Conservation (phyloP, 306 rosid species). For the Quillaja saponaria region DNA sequence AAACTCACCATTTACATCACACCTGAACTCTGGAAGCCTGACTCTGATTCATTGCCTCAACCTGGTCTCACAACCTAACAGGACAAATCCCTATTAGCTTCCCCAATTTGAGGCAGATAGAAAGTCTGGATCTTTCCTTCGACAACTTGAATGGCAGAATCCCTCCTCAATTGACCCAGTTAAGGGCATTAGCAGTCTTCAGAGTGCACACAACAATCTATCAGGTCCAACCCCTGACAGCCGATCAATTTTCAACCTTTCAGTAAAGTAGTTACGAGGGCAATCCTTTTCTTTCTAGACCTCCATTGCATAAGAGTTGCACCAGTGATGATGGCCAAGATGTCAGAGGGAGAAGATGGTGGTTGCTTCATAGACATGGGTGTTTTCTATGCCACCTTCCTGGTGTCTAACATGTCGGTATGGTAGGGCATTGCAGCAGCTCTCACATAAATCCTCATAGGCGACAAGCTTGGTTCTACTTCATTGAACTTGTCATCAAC, state of each 20-base stretch:
- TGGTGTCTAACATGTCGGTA: neutral
- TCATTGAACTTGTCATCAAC: neutral
- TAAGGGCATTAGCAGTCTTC: neutral
- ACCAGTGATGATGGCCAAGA: neutral
- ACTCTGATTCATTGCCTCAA: neutral
- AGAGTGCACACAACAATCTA: neutral
- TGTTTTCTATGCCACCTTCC: neutral
- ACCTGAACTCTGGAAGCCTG: neutral
- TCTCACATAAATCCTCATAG: neutral
- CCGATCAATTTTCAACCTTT: neutral
- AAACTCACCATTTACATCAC: neutral
- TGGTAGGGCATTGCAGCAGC: neutral
- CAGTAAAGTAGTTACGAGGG: neutral
- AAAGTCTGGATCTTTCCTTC: no score
- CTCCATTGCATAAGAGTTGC: neutral
- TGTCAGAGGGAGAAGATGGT: neutral
- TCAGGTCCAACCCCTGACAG: conserved; percentile 2
- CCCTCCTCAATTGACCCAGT: neutral
- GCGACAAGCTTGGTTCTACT: neutral
- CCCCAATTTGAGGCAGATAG: neutral
- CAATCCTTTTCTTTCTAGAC: conserved; percentile 1
- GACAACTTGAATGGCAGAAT: no score
- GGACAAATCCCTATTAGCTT: neutral
- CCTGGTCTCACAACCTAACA: neutral
- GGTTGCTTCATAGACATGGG: neutral